Base-by-base conservation (phyloP, 2,329 filamentous ascomycete genomes). In the Venturiaceae sp. region DNA sequence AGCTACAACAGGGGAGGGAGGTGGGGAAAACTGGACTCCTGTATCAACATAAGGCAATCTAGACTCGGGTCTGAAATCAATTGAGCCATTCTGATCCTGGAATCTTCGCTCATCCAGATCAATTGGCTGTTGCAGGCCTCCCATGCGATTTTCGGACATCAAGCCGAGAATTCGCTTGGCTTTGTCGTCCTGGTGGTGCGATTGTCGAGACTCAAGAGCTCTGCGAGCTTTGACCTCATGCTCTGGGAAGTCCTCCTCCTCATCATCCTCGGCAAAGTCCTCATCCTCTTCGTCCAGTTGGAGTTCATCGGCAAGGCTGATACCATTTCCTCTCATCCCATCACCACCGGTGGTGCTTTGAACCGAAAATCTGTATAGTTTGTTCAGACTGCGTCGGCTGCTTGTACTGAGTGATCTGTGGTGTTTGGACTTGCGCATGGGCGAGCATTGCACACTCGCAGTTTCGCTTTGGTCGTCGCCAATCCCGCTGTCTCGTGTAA, bases 231-330 rank as follows among this genome's bases (percentile, higher is more conserved):
- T 69, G 65, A 73, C 70, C 57, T 75, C 69, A 57, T 74, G 68
- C 34, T 76, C 73, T 3, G 71, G 66, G 53, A 68, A 73, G 56
- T 85, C 85, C 47, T 86, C 81, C 62, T 92, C 85, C 36, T 87
- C 86, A 62, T 88, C 74, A 50, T 73, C 62, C 4, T 76, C 74
- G 46, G 76, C 75, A 56, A 76, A 64, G 26, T 75, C 70, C 50
- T 77, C 77, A 33, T 92, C 89, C 58, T 92, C 88, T 61, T 88
- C 87, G 59, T 92, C 89, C 62, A 96, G 88, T 62, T 89, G 86
- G 58, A 99, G 80, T 73, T 99, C 94, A 65, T 97, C 92, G 0
- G 94, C 94, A 41, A 99, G 78, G 62, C 87, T 95, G 60, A 90
- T 73, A 1, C 87, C 88, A 64, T 83, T 84, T 3, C 75, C 67